Base-by-base conservation (phyloP, 208 protist species). In the Endotrypanum monterogeii region DNA sequence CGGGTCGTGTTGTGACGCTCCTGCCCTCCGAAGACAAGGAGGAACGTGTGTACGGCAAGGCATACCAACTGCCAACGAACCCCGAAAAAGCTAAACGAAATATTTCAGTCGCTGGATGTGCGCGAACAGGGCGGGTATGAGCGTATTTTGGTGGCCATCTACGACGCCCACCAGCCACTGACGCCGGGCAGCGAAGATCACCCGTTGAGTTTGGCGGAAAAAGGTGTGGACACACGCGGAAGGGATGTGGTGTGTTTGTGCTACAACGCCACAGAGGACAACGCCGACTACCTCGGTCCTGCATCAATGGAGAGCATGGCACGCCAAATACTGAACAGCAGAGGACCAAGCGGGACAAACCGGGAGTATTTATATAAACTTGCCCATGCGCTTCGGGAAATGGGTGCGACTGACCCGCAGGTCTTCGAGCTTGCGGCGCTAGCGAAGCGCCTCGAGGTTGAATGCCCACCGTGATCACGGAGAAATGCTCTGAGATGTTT, bases 1-100 rank as follows among this genome's bases (percentile, higher is more conserved):
- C 92, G 0, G 92, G 92, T 14, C 89, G 89, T 48, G 89, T 94
- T 16, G 90, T 93, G 60, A 96, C 92, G 69, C 82, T 96, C 30
- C 69, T 96, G 54, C 82, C 75, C 46, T 71, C 66, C 54, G 60
- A 68, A 35, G 70, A 80, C 57, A 25, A 79, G 37, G 65, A 90
- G 28, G 52, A 74, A 28, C 82, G 83, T 11, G 92, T 96, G 39
- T 86, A 84, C 73, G 91, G 89, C 50, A 89, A 89, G 57, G 91
- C 86, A 57, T 96, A 85, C 74, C 85, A 91, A 71, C 82, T 96
- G 11, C 91, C 91, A 11, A 57, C 55, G 20, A 83, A 92, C 56
- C 80, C 79, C 28, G 68, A 48, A 8, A 83, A 85, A 71, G n/a
- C 72, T 90, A 23, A 61, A 76, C 16, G 60, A 74, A 4, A 89